Base-by-base conservation (phyloP, 2,329 filamentous ascomycete genomes). In the Fusarium verticillioides region DNA sequence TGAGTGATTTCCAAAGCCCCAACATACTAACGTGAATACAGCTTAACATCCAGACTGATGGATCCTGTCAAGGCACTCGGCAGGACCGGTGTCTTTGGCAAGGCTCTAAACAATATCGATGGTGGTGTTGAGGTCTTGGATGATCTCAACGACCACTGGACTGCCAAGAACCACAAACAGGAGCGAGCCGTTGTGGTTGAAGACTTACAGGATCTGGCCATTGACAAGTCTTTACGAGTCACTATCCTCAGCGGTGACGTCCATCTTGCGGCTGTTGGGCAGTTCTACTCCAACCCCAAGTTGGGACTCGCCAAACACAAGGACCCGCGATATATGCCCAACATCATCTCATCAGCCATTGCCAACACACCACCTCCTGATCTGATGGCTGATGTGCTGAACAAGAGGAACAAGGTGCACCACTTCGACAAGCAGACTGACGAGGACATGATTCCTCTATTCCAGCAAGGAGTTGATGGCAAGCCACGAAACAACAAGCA, bases 71-170 rank as follows among this genome's bases (percentile, higher is more conserved):
- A 98, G 82, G 94, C 94, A 9, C 86, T 98, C 30, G 94, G 95
- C 43, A 93, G 94, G 78, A 89, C 92, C 40, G 95, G 96, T 4
- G 82, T 97, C 74, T 87, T 98, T 58, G 94, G 94, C 7, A 89
- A 89, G 67, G 90, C 97, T 47, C 86, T 97, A 43, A 97, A 97
- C 84, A 93, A 93, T 75, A 95, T 97, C 76, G 95, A 98, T 78
- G 95, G 94, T 28, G 94, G 94, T 23, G 93, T 96, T 10, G 96
- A 98, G 82, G 93, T 98, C 19, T 85, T 97, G 34, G 95, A 97
- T 79, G 95, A 97, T 77, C 84, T 97, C 15, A 96, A 98, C 79
- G 96, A 98, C 81, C 96, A 99, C 80, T 99, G 96, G 96, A 98
- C 96, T 2, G 94, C 96, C 42, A 97, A 94, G 80, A 94, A 95